phyloP scores from a whole-genome alignment of 2,329 filamentous ascomycete species.

The Colletotrichum orbiculare region DNA sequence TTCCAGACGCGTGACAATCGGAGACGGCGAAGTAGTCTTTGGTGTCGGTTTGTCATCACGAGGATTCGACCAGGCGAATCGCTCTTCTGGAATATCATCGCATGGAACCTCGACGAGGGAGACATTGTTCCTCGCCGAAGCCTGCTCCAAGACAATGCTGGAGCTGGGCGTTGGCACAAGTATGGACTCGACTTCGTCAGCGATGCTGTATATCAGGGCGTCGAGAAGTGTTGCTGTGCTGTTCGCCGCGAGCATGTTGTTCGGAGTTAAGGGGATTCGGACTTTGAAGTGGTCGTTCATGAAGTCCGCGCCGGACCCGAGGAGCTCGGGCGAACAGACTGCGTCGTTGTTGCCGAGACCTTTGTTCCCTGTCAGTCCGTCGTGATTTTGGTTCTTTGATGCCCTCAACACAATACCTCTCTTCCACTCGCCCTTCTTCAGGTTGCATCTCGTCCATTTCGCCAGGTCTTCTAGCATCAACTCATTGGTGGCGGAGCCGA shows the following conservation, averaged over 20 bases:
- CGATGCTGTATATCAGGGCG: constrained; percentile 5
- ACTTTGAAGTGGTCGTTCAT: constrained; percentile 24
- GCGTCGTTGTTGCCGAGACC: constrained; percentile 6
- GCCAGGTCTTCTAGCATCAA: constrained; percentile 25
- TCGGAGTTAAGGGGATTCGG: constrained; percentile 6
- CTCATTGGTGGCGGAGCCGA: constrained; percentile 23
- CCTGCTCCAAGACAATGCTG: constrained; percentile 2
- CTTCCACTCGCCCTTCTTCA: constrained; percentile 15
- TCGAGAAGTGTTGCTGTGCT: neutral
- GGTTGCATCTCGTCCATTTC: constrained; percentile 10
- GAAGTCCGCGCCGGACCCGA: constrained; percentile 9
- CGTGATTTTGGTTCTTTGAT: too few relatives aligned
- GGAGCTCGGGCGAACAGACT: neutral
- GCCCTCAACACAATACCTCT: neutral
- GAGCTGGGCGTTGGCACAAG: constrained; percentile 15
- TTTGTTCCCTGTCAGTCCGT: neutral
- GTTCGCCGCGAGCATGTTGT: constrained; percentile 21
- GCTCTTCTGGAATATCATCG: constrained; percentile 28
- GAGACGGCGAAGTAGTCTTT: neutral
- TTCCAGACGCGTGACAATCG: constrained; percentile 6
- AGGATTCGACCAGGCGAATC: constrained; percentile 3
- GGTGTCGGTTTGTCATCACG: neutral
- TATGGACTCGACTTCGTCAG: constrained; percentile 13
- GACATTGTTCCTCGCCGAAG: constrained; percentile 14
- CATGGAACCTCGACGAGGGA: constrained; percentile 20